Conservation (phyloP, 2,329 filamentous ascomycete genomes). For the Thermothelomyces thermophilus region DNA sequence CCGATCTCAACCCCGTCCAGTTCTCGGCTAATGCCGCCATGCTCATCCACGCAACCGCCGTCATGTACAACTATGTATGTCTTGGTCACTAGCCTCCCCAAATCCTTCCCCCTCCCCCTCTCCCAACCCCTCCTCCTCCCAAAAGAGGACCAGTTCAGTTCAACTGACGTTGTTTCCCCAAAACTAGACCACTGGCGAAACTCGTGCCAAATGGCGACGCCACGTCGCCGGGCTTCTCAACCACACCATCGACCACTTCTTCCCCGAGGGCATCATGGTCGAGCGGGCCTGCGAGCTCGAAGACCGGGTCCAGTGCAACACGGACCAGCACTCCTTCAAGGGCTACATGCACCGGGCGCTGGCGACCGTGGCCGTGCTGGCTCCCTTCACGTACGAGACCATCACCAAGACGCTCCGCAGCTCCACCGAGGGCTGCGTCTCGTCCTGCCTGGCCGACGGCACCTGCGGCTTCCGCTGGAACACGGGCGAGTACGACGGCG, state of each 20-base stretch:
- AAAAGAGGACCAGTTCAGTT: neutral
- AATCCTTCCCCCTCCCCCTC: too few species aligned
- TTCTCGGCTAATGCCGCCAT: constrained; percentile 57
- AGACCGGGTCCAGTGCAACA: constrained; percentile 43
- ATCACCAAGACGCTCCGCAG: constrained; percentile 40
- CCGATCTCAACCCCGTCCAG: constrained; percentile 47
- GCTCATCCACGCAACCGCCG: constrained; percentile 51
- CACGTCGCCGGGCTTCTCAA: constrained; percentile 44
- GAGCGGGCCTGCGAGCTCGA: constrained; percentile 50
- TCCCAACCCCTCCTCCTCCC: neutral
- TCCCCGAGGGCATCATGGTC: constrained; percentile 34
- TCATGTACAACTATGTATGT: constrained; percentile 56
- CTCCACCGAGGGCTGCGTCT: constrained; percentile 42
- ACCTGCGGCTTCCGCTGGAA: constrained; percentile 48
- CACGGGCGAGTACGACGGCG: constrained; percentile 39
- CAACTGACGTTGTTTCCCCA: neutral
- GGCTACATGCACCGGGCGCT: constrained; percentile 48
- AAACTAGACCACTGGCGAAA: constrained; percentile 38
- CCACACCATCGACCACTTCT: constrained; percentile 30
- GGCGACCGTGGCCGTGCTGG: constrained; percentile 34
- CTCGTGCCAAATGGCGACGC: constrained; percentile 41
- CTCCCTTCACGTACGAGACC: constrained; percentile 4
- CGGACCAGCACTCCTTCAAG: constrained; percentile 55
- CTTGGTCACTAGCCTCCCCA: too few species aligned
- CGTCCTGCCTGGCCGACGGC: constrained; percentile 39